Evolutionary conservation across 2,329 filamentous ascomycete species (phyloP).

Genomic region (Cercospora sesami): DNA sequence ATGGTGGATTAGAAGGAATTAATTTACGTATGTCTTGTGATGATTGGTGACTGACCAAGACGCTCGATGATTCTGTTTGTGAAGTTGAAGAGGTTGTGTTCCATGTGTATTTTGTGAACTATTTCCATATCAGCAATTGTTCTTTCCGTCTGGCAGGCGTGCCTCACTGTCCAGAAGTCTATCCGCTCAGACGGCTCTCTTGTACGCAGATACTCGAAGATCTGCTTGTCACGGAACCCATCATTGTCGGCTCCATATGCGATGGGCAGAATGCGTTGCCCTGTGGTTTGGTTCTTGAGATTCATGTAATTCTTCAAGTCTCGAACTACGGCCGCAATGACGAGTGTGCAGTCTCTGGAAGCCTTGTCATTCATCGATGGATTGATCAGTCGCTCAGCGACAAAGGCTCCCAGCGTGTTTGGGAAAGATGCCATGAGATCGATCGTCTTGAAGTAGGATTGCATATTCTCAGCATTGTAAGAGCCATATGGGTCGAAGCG

Average conservation of each 20-base stretch:
- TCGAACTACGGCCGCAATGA: background rate
- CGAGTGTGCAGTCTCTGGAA: background rate
- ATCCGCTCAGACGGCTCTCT: background rate
- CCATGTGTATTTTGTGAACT: background rate
- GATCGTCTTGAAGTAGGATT: background rate
- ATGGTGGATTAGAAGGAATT: too few species aligned
- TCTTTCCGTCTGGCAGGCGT: background rate
- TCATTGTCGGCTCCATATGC: background rate
- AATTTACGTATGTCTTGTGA: too few species aligned
- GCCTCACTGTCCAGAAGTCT: background rate
- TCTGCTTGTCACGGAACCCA: background rate
- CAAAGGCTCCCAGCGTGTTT: background rate
- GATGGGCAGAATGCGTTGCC: background rate
- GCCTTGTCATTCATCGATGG: background rate
- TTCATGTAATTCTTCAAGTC: background rate
- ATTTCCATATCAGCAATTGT: background rate
- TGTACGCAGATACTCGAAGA: background rate
- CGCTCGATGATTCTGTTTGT: background rate
- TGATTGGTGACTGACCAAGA: background rate
- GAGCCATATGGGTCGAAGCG: background rate
- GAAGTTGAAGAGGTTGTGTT: background rate
- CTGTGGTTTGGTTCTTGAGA: background rate
- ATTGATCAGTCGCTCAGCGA: background rate
- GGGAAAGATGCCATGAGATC: background rate
- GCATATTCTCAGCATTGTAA: background rate